A percentile compares a stretch with the other conserved stretches of the same genome.
phyloP scores from a whole-genome alignment of 2,329 filamentous ascomycete genomes.

The Ophiostoma novo-ulmi region DNA sequence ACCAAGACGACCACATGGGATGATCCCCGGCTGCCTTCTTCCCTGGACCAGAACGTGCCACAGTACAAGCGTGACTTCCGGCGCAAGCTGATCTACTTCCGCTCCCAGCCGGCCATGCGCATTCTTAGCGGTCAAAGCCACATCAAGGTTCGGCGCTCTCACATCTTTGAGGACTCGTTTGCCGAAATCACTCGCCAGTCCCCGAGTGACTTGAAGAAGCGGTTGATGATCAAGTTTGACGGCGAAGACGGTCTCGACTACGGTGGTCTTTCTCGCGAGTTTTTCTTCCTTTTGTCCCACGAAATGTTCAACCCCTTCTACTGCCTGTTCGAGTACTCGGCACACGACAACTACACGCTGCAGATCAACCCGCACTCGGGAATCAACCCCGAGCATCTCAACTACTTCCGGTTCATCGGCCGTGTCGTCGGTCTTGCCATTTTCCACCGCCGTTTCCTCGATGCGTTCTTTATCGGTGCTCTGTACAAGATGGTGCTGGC shows the following conservation, averaged over 20 bases:
- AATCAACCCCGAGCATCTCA: conserved; percentile 98
- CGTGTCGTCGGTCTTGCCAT: conserved; percentile 95
- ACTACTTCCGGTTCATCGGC: conserved; percentile 99
- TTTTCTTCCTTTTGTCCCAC: conserved; percentile 98
- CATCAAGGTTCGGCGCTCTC: conserved; percentile 91
- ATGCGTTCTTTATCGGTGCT: conserved; percentile 98
- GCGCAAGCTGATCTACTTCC: conserved; percentile 97
- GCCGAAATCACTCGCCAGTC: conserved; percentile 97
- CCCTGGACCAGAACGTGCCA: conserved; percentile 93
- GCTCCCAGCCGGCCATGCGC: conserved; percentile 91
- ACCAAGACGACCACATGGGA: conserved; percentile 99
- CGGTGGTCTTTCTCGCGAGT: conserved; percentile 93
- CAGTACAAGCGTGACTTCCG: conserved; percentile 99
- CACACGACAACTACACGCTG: conserved; percentile 98
- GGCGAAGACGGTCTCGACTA: conserved; percentile 98
- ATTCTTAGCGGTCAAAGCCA: conserved; percentile 96
- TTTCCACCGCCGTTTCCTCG: conserved; percentile 94
- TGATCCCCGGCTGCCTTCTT: conserved; percentile 89
- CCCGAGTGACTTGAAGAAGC: conserved; percentile 93
- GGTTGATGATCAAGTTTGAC: conserved; percentile 99
- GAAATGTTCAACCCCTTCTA: conserved; percentile 99
- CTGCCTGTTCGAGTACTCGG: conserved; percentile 98
- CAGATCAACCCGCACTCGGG: conserved; percentile 99
- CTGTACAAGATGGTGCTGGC: conserved; percentile 99
- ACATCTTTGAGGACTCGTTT: conserved; percentile 98